phyloP scores from a whole-genome alignment of 768 basidiomycete species.

The Cystobasidium tubakii region DNA sequence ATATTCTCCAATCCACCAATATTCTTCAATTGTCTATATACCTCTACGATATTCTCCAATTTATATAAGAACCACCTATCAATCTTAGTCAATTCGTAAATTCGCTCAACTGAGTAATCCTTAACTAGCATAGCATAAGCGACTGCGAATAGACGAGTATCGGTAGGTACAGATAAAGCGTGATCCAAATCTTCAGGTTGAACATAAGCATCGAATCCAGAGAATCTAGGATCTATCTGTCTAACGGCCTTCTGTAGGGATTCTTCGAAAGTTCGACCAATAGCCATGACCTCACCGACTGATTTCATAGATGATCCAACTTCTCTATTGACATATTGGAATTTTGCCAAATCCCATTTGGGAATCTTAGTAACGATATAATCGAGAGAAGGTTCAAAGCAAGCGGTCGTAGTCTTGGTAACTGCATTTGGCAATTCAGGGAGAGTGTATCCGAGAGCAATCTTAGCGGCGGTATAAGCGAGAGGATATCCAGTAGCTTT shows the following conservation, averaged over 20 bases:
- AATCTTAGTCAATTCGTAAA: slow-evolving; percentile 94
- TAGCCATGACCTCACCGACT: slow-evolving; percentile 99
- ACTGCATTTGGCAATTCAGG: slow-evolving; percentile 98
- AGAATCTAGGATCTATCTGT: slow-evolving; percentile 92
- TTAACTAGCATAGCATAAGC: slow-evolving; percentile 96
- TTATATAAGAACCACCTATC: slow-evolving; percentile 99
- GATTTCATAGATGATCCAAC: slow-evolving; percentile 98
- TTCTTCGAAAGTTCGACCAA: slow-evolving; percentile 97
- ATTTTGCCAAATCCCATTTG: slow-evolving; percentile 98
- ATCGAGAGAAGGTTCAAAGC: slow-evolving; percentile 96
- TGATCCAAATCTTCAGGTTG: slow-evolving; percentile 76
- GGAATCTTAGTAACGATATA: slow-evolving; percentile 99
- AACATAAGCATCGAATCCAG: slow-evolving; percentile 93
- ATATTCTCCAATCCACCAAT: slow-evolving; percentile 66
- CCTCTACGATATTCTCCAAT: slow-evolving; percentile 94
- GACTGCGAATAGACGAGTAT: slow-evolving; percentile 92
- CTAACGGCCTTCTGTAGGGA: slow-evolving; percentile 96
- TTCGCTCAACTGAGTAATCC: slow-evolving; percentile 76
- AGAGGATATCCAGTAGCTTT: slow-evolving; percentile 99
- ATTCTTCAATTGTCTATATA: slow-evolving; percentile 66
- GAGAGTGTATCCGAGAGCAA: slow-evolving; percentile 92
- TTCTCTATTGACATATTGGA: slow-evolving; percentile 85
- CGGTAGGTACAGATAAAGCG: slow-evolving; percentile 76
- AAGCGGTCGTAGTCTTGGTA: slow-evolving; percentile 97
- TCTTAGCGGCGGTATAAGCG: slow-evolving; percentile 98